A percentile compares a stretch with the other conserved stretches of the same genome.
These are phyloP conservation scores for Leccinum subgranulosum DNA, from an alignment of 768 basidiomycete genomes.

Conservation along the genomic window DNA sequence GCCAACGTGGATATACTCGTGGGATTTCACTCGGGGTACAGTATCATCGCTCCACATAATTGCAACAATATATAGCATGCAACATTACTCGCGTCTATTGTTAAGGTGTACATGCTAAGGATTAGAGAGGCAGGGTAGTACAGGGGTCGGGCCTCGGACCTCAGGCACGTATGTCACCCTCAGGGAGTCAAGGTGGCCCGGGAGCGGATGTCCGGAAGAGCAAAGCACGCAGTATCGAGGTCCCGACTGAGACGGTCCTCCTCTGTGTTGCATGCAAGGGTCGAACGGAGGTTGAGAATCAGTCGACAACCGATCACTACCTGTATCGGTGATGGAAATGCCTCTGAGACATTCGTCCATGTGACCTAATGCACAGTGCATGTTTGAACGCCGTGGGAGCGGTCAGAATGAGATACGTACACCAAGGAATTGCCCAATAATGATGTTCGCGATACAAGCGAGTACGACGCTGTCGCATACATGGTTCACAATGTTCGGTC, in stretches of 20 bases:
- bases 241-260: background rate
- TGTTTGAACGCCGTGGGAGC: background rate
- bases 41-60: no score
- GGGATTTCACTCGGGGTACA: no score
- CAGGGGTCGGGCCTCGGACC: no score
- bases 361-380: background rate
- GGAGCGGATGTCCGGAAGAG: background rate
- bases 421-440: background rate
- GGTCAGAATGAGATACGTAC: background rate
- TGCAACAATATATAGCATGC: no score
- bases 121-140: no score
- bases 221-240: background rate
- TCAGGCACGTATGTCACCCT: no score
- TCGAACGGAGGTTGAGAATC: background rate
- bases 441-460: background rate
- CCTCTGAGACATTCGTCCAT: slow-evolving; percentile 4
- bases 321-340: background rate
- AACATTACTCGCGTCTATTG: no score
- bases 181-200: no score
- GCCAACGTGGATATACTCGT: no score
- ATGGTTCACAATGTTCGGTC: background rate
- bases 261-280: background rate
- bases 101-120: no score
- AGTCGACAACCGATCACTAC: background rate
- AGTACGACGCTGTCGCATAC: background rate